These are phyloP conservation scores for Botryosphaeria dothidea DNA, from an alignment of 2,329 filamentous ascomycete species.

Conservation along the genomic window DNA sequence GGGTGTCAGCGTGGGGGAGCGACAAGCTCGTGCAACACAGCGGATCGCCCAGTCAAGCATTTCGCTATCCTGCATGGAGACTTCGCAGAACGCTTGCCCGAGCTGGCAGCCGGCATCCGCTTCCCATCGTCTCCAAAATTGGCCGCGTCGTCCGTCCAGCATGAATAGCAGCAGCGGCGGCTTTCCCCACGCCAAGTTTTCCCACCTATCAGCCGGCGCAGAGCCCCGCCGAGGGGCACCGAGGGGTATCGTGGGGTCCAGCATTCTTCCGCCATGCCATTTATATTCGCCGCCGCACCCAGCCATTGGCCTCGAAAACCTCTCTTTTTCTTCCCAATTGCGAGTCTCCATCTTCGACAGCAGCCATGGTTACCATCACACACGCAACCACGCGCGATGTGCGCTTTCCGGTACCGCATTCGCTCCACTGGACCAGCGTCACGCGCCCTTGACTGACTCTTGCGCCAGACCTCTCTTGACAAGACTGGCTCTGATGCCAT, in stretches of 20 bases:
- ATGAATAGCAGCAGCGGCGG: neutral
- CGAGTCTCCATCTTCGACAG: neutral
- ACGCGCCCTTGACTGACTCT: neutral
- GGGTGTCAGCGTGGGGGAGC: conserved; percentile 5
- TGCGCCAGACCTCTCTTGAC: conserved; percentile 74
- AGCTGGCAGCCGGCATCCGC: neutral
- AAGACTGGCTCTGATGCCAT: conserved; percentile 97
- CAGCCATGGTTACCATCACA: conserved; percentile 50
- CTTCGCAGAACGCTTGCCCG: conserved; percentile 11
- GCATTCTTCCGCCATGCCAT: conserved; percentile 15
- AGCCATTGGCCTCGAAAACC: neutral
- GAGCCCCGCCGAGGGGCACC: conserved; percentile 18
- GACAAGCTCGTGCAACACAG: conserved; percentile 10
- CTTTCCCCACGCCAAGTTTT: conserved; percentile 16
- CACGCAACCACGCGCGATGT: conserved; percentile 49
- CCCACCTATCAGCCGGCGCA: conserved; percentile 16
- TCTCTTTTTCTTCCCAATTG: neutral
- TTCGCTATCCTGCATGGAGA: neutral
- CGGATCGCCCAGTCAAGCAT: conserved; percentile 13
- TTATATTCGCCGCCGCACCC: conserved; percentile 8
- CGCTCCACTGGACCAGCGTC: neutral
- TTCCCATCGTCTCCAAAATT: neutral
- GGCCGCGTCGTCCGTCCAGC: neutral
- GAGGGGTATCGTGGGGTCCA: conserved; percentile 13
- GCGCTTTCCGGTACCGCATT: conserved; percentile 46